Conservation (phyloP, 352 stramenopile species). For the Pythium apleroticum region DNA sequence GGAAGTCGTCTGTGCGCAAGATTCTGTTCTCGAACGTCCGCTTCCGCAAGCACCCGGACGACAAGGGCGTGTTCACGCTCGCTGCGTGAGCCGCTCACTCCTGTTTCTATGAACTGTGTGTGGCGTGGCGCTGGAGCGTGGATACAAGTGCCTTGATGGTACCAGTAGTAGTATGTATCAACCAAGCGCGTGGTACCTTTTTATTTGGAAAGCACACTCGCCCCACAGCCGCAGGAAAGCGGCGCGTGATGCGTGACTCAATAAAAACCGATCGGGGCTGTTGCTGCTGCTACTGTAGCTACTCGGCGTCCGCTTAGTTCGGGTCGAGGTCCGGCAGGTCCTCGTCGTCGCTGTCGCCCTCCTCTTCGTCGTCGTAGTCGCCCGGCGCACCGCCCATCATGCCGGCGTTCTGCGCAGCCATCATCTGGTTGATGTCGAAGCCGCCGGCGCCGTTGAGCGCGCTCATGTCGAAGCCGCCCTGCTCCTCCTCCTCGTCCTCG, state of each 20-base stretch:
- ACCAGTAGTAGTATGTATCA: slow-evolving; percentile 5
- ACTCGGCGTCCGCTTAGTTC: slow-evolving; percentile 27
- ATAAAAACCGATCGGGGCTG: slow-evolving; percentile 5
- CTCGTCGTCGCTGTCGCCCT: slow-evolving; percentile 77
- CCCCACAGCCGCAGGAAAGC: neutral
- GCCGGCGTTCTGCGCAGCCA: slow-evolving; percentile 82
- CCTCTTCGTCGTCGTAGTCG: slow-evolving; percentile 62
- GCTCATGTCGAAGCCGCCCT: slow-evolving; percentile 84
- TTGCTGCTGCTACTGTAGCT: neutral
- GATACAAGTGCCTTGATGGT: no score
- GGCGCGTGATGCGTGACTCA: neutral
- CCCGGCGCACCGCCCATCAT: slow-evolving; percentile 58
- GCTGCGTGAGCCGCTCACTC: slow-evolving; percentile 35
- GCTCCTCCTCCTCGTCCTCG: slow-evolving; percentile 94
- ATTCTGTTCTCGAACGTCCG: slow-evolving; percentile 88
- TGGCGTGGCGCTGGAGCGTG: neutral
- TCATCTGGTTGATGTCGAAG: slow-evolving; percentile 96
- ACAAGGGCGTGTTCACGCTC: slow-evolving; percentile 76
- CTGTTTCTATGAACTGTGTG: neutral
- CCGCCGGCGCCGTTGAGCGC: slow-evolving; percentile 83
- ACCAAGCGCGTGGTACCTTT: slow-evolving; percentile 3
- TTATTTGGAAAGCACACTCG: slow-evolving; percentile 1
- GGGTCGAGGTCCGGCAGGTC: slow-evolving; percentile 85
- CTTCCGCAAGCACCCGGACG: slow-evolving; percentile 72
- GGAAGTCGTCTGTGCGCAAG: slow-evolving; percentile 89